Evolutionary conservation across 306 rosid species (phyloP).

Genomic region (Castanopsis chinensis): DNA sequence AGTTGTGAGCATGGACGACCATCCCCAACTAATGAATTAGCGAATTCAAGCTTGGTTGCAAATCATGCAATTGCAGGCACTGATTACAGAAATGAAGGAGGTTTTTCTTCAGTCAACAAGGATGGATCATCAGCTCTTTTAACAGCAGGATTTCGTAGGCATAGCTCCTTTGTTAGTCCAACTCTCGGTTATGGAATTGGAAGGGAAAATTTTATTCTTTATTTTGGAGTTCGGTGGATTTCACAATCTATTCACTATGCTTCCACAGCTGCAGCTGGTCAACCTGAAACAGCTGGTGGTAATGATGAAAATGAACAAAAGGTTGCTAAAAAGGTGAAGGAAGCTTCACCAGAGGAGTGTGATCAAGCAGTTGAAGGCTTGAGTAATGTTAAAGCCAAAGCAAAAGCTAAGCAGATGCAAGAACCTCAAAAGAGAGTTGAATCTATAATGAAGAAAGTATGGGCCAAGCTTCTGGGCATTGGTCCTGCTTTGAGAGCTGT

Average conservation of each 20-base stretch:
- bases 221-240: constrained; percentile 38
- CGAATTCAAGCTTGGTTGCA: constrained; percentile 14
- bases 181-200: constrained; percentile 14
- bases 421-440: constrained; percentile 46
- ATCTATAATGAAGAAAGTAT: constrained; percentile 37
- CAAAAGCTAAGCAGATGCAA: constrained; percentile 71
- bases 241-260: constrained; percentile 35
- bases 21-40: not conserved
- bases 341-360: constrained; percentile 91
- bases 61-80: not conserved
- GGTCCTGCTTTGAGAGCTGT: constrained; percentile 82
- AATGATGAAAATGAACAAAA: constrained; percentile 30
- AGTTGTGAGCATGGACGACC: constrained; percentile 17
- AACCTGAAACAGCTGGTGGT: constrained; percentile 32
- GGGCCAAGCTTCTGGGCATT: constrained; percentile 65
- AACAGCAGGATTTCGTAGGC: constrained; percentile 20
- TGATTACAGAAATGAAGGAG: not conserved
- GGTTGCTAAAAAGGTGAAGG: constrained; percentile 54
- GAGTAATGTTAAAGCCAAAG: constrained; percentile 78
- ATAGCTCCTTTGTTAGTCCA: constrained; percentile 8
- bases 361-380: constrained; percentile 91
- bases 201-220: constrained; percentile 6
- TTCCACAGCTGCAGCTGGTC: constrained; percentile 51
- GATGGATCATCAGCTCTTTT: constrained; percentile 14
- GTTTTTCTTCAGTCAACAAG: constrained; percentile 11